Base-by-base conservation (phyloP, 2,329 filamentous ascomycete species). In the Stachybotrys chartarum region DNA sequence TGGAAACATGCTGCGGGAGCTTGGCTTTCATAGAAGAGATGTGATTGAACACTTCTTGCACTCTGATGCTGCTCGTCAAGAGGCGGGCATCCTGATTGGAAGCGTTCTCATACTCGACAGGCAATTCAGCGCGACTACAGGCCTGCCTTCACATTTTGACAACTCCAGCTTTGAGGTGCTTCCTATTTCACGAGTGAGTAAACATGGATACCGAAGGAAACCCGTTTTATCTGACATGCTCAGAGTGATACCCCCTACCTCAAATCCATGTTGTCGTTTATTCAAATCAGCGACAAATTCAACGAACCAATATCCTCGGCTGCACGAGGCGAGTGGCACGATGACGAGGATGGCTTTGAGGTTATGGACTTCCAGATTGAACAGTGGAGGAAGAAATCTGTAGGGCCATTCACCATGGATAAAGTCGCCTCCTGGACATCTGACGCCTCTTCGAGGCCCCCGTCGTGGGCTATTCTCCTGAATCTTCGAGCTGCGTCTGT, bases 341-440 rank as follows among this genome's bases (percentile, higher is more conserved):
- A 61, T 0, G 64, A 68, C 8, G 58, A 66, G 3, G 66, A 63
- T 14, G 59, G 60, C 0, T 64, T 65, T n/a, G 66, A 68, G 8
- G 8, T 68, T 5, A 60, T 67, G 58, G 66, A 60, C 7, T 67
- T 68, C 8, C 66, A 68, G 18, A 60, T 68, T 5, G 62, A 64
- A 11, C 63, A 65, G 31, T 66, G 64, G 64, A 54, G 61, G 1
- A 66, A 61, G 30, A 62, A 59, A 4, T 60, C 60, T 1, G 58
- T 67, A 1, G 63, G 58, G 0, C 12, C 47, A 6, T 49, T 49
- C 18, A 24, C 47, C 47, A 49, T 49, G 47, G 18, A 49, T 18
- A 49, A 49, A 12, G 47, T 49, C 12, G 47, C 47, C 17, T 49
- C 47, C 5, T 49, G 47, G 47, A 17, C 47, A 18, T 49, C 47